Evolutionary conservation across 78 protist genomes (phyloP), one percentile per base, ranked within the genome.

Genomic region (Anaeramoeba flamelloides): DNA sequence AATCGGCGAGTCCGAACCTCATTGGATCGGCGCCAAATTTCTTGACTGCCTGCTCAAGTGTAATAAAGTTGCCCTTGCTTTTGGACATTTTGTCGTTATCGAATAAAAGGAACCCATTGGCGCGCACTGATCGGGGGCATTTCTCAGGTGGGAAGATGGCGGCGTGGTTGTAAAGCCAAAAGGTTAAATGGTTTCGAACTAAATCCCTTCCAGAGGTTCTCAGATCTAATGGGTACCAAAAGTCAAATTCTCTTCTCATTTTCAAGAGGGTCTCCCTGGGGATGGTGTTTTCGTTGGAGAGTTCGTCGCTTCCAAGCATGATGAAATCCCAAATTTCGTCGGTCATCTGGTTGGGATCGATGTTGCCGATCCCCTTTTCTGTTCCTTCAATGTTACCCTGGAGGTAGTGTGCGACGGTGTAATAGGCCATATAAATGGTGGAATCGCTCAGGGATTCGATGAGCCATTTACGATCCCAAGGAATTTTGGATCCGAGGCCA

Each of bases 381-480:
- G 82, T 0, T 39, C 99, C 99, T 41, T 86, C 82, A 26, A 94
- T 41, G 41, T 32, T 37, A 64, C 69, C 87, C 78, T 92, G 97
- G 31, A 94, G 96, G 22, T 90, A 17, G 74, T 94, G 98, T 3
- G 97, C 92, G 40, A 97, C 82, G 38, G 98, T 94, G 92, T 98
- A 98, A 90, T 89, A 98, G 3, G 99, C 97, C 97, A 93, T 95
- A 92, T 98, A 98, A 84, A 97, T 91, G 81, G 99, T 97, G 17
- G 98, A 94, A 89, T 98, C 99, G 39, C 98, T 94, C 33, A 98
- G 95, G 31, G 98, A 92, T 82, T 98, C 99, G 75, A 98, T 94
- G 34, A 98, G 69, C 8, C 17, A 53, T 53, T 53, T 53, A 26
- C 34, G 69, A 53, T 53, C 69, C 69, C 69, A 53, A 41, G 99